Conservation (phyloP, 169 alveolate species). For the Plasmodium chabaudi region DNA sequence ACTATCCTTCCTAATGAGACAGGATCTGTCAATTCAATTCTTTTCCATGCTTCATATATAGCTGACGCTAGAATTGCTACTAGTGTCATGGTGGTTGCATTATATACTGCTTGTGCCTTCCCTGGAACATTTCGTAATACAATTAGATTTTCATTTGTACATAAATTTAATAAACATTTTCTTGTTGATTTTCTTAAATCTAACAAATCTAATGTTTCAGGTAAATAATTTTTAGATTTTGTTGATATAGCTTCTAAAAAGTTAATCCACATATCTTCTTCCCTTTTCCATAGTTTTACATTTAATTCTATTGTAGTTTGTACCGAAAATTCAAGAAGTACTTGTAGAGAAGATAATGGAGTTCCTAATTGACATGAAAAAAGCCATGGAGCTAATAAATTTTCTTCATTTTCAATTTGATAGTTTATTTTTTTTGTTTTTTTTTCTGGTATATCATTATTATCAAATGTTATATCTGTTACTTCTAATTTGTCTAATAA, state of each 20-base stretch:
- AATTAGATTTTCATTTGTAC: conserved; percentile 84
- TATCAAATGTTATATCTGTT: conserved; percentile 14
- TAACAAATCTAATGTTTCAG: conserved; percentile 43
- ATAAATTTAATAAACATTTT: conserved; percentile 84
- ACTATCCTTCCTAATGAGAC: conserved; percentile 88
- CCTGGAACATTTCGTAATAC: conserved; percentile 91
- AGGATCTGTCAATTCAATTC: conserved; percentile 87
- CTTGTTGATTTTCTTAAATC: conserved; percentile 79
- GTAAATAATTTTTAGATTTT: conserved; percentile 53
- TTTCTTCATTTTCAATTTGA: conserved; percentile 81
- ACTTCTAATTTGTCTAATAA: conserved; percentile 79
- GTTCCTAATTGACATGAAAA: conserved; percentile 93
- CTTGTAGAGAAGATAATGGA: conserved; percentile 92
- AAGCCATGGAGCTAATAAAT: conserved; percentile 92
- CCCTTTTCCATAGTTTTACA: conserved; percentile 91
- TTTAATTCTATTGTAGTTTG: conserved; percentile 89
- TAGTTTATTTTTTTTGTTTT: conserved; percentile 31
- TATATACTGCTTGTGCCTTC: conserved; percentile 88
- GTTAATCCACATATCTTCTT: conserved; percentile 91
- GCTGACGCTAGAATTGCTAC: conserved; percentile 91
- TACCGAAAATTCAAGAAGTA: conserved; percentile 89
- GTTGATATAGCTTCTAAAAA: conserved; percentile 87
- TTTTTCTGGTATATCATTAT: conserved; percentile 27
- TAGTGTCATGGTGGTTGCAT: conserved; percentile 87
- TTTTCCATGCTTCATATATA: conserved; percentile 90